Evolutionary conservation across 2,329 filamentous ascomycete species (phyloP).

Genomic region (Colletotrichum melonis): DNA sequence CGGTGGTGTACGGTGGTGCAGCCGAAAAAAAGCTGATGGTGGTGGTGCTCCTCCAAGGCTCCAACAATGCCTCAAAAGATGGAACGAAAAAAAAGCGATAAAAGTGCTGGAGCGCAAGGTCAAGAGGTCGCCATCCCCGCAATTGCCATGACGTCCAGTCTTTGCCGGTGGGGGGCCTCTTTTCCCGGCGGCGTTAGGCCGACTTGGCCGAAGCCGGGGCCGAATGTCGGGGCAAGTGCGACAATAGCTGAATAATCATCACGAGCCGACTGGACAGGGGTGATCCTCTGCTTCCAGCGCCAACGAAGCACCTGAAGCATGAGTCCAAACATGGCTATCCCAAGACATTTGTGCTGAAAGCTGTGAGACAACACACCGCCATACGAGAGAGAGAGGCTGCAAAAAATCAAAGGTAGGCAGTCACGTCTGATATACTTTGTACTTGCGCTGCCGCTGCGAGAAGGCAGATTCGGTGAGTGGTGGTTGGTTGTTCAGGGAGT

Average conservation of each 20-base stretch:
- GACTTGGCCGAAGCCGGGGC: constrained; percentile 34
- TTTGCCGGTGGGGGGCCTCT: constrained; percentile 12
- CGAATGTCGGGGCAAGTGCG: constrained; percentile 25
- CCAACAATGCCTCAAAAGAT: background rate
- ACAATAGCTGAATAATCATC: constrained; percentile 29
- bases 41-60: constrained; percentile 4
- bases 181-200: constrained; percentile 29
- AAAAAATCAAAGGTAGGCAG: background rate
- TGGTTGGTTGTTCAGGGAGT: constrained; percentile 10
- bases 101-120: constrained; percentile 7
- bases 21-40: background rate
- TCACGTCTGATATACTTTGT: background rate
- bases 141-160: constrained; percentile 18
- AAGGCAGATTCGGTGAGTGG: background rate
- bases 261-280: constrained; percentile 15
- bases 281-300: constrained; percentile 6
- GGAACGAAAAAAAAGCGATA: background rate
- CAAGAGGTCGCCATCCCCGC: constrained; percentile 5
- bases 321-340: constrained; percentile 1
- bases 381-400: background rate
- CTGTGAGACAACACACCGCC: background rate
- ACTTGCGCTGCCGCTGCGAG: background rate
- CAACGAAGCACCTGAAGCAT: constrained; percentile 24
- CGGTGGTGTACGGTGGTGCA: constrained; percentile 11
- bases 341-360: constrained; percentile 3